Percentiles rank a stretch among this genome's conserved stretches.
phyloP scores from a whole-genome alignment of 495 filamentous ascomycete species.

The Aspergillus heteromorphus region DNA sequence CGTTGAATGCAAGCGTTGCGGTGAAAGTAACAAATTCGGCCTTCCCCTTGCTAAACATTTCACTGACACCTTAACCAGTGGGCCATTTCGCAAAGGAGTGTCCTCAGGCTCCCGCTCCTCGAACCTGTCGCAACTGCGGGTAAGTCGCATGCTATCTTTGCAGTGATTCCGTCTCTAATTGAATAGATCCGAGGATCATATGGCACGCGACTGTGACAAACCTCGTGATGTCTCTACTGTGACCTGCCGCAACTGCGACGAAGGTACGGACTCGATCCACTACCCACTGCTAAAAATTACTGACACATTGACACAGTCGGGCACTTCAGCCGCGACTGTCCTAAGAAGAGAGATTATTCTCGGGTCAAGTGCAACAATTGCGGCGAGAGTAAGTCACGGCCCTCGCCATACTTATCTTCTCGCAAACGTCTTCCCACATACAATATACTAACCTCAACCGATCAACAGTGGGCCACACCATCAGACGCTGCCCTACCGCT shows the following conservation, averaged over 20 bases:
- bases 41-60: background rate
- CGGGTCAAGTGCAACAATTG: slow-evolving; percentile 75
- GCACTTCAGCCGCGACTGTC: slow-evolving; percentile 68
- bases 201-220: slow-evolving; percentile 50
- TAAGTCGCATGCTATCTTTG: slow-evolving; percentile 18
- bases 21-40: slow-evolving; percentile 49
- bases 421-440: no score
- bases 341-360: slow-evolving; percentile 68
- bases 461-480: slow-evolving; percentile 60
- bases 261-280: slow-evolving; percentile 27
- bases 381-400: slow-evolving; percentile 51
- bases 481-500: slow-evolving; percentile 50
- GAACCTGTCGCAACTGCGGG: slow-evolving; percentile 62
- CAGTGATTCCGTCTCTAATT: slow-evolving; percentile 7
- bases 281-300: background rate
- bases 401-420: background rate
- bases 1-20: slow-evolving; percentile 78
- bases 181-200: slow-evolving; percentile 45
- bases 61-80: slow-evolving; percentile 34
- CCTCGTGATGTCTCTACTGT: slow-evolving; percentile 44
- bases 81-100: slow-evolving; percentile 87
- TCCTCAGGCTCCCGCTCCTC: slow-evolving; percentile 49
- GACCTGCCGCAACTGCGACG: slow-evolving; percentile 67
- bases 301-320: slow-evolving; percentile 40
- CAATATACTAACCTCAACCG: background rate